Base-by-base conservation (phyloP, 306 rosid genomes). In the Cicer judaicum region DNA sequence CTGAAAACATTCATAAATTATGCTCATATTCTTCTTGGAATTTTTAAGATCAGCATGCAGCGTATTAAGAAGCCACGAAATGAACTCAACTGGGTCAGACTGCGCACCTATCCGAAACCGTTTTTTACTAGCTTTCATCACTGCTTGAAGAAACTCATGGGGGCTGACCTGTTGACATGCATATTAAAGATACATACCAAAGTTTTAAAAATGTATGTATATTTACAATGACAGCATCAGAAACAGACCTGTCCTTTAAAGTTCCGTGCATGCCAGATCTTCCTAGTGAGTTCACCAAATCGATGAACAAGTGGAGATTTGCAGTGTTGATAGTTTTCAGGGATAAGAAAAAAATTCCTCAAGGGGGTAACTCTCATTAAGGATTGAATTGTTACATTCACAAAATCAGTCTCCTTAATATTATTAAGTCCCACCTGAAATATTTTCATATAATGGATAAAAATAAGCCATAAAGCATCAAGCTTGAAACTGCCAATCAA, bases 51-150 rank as follows among this genome's bases (percentile, higher is more conserved):
- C 95, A n/a, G 81, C 72, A 79, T 94, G 98, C 62, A 94, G 89
- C 5, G 90, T 94, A 72, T 94, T 94, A 64, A 94, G 97, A 81
- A 94, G 92, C 98, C 97, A 94, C 10, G 98, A 91, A 83, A 94
- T 92, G 64, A 94, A 94, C 81, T 91, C 98, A 46, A 94, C 98
- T 8, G 98, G 98, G 50, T 94, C 98, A 71, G 97, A 94, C 68
- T 92, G 98, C 0, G 74, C 87, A 48, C 98, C 98, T 59, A 94
- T 91, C 69, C 96, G 82, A 78, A 94, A 94, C 47, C 91, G 72
- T 80, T 94, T 94, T 73, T 91, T 91, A 82, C 98, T 94, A 66
- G 98, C 90, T 88, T 91, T 92, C 98, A 94, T 94, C 76, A 94
- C 97, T 41, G 98, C 98, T 81, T 94, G 99, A 44, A 94, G 88